A percentile compares a stretch with the other conserved stretches of the same genome.
phyloP scores from a whole-genome alignment of 2,329 filamentous ascomycete genomes.

The Aspergillus ochraceoroseus region DNA sequence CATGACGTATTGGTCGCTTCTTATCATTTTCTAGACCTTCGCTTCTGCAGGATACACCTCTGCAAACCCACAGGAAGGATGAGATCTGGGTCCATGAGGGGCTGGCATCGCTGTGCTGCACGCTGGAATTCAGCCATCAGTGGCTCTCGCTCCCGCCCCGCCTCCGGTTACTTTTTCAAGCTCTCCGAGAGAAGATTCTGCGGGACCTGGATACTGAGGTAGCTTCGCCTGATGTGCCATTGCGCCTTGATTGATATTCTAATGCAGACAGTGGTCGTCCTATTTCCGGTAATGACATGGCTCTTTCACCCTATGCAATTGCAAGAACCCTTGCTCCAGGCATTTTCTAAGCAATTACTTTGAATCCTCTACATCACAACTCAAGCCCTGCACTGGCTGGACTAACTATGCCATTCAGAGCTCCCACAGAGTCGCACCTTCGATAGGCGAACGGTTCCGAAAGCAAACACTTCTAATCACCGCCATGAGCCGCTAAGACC shows the following conservation, averaged over 20 bases:
- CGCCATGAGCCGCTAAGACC: constrained; percentile 10
- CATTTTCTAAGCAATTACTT: neutral
- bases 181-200: constrained; percentile 7
- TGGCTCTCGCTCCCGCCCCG: constrained; percentile 1
- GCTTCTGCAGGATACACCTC: neutral
- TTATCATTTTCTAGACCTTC: constrained; percentile 4
- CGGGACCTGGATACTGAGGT: constrained; percentile 16
- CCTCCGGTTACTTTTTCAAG: constrained; percentile 1
- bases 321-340: too few species aligned
- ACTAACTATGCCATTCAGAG: constrained; percentile 1
- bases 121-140: constrained; percentile 8
- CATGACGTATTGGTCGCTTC: too few species aligned
- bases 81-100: constrained; percentile 6
- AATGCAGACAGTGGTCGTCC: constrained; percentile 18
- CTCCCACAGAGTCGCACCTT: neutral
- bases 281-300: too few species aligned
- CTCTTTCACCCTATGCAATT: constrained; percentile 13
- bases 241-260: constrained; percentile 2
- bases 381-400: neutral
- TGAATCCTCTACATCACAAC: neutral
- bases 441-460: constrained; percentile 1
- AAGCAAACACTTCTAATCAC: neutral
- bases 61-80: constrained; percentile 8
- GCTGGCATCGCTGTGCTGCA: constrained; percentile 16
- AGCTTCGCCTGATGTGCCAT: constrained; percentile 13